phyloP scores from a whole-genome alignment of 176 grass and related monocot species.

The Raddia distichophylla region DNA sequence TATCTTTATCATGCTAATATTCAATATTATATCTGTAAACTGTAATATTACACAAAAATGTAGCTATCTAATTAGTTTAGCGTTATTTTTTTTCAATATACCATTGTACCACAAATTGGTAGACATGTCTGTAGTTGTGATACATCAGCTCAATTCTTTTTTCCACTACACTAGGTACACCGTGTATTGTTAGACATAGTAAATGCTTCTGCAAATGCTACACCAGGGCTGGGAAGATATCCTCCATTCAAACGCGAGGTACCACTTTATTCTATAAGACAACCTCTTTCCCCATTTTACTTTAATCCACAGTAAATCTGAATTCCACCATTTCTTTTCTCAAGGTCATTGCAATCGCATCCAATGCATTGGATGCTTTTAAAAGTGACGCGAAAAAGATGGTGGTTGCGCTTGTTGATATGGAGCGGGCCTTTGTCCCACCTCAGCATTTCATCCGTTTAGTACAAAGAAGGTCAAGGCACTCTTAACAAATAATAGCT shows the following conservation, averaged over 20 bases:
- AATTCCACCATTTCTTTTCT: conserved; percentile 37
- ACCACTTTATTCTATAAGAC: conserved; percentile 27
- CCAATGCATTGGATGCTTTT: conserved; percentile 78
- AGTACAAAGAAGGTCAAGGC: conserved; percentile 74
- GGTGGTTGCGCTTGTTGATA: conserved; percentile 97
- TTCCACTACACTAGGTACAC: conserved; percentile 66
- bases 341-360: conserved; percentile 89
- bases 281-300: conserved; percentile 19
- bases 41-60: neutral
- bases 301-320: conserved; percentile 26
- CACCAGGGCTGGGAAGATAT: conserved; percentile 91
- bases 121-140: conserved; percentile 32
- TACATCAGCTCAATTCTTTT: conserved; percentile 26
- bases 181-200: conserved; percentile 92
- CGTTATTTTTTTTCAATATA: neutral
- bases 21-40: conserved; percentile 18
- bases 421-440: conserved; percentile 95
- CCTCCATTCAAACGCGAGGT: conserved; percentile 97
- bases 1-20: conserved; percentile 27
- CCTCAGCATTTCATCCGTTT: conserved; percentile 94
- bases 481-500: conserved; percentile 29
- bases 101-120: conserved; percentile 3
- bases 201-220: conserved; percentile 87
- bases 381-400: conserved; percentile 94
- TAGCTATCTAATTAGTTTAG: neutral